Percentiles rank a stretch among this genome's conserved stretches.
phyloP scores from a whole-genome alignment of 2,329 filamentous ascomycete species.

The Dothiorella sarmentorum region DNA sequence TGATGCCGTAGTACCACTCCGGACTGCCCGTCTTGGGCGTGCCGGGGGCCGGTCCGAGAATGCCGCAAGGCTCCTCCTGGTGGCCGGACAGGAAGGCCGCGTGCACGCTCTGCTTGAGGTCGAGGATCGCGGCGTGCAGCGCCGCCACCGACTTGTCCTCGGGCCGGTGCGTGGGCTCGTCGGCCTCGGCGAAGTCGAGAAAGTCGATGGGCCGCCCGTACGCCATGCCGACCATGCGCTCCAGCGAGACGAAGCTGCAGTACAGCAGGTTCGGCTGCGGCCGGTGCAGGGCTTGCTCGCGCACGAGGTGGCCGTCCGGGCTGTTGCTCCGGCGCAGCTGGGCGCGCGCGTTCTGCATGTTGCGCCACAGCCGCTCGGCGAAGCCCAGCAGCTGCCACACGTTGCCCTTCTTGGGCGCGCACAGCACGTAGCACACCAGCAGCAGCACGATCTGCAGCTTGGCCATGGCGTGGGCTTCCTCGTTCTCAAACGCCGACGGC shows the following conservation, averaged over 20 bases:
- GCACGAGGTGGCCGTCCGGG: slow-evolving; percentile 6
- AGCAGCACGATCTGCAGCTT: slow-evolving; percentile 18
- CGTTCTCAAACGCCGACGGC: slow-evolving; percentile 14
- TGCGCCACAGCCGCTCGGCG: slow-evolving; percentile 14
- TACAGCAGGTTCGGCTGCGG: slow-evolving; percentile 13
- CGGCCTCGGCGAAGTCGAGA: slow-evolving; percentile 13
- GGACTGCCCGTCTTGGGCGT: background rate
- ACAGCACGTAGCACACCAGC: slow-evolving; percentile 9
- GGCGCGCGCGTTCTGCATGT: slow-evolving; percentile 14
- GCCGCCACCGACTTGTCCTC: slow-evolving; percentile 2
- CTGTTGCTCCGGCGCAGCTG: slow-evolving; percentile 15
- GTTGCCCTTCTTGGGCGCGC: slow-evolving; percentile 11
- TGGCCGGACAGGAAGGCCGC: slow-evolving; percentile 2
- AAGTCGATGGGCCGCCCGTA: slow-evolving; percentile 16
- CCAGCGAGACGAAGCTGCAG: slow-evolving; percentile 10
- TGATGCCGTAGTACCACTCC: slow-evolving; percentile 15
- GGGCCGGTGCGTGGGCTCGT: slow-evolving; percentile 2
- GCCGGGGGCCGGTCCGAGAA: background rate
- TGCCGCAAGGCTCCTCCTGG: slow-evolving; percentile 2
- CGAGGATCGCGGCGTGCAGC: background rate
- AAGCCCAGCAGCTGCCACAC: slow-evolving; percentile 18
- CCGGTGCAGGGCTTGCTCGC: background rate
- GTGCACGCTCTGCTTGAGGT: slow-evolving; percentile 3
- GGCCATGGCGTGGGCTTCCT: slow-evolving; percentile 17
- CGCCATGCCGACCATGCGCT: slow-evolving; percentile 10